Percentiles rank a stretch among this genome's conserved stretches.
Evolutionary conservation across 495 filamentous ascomycete species (phyloP).

Genomic region (Cercophora scortea): DNA sequence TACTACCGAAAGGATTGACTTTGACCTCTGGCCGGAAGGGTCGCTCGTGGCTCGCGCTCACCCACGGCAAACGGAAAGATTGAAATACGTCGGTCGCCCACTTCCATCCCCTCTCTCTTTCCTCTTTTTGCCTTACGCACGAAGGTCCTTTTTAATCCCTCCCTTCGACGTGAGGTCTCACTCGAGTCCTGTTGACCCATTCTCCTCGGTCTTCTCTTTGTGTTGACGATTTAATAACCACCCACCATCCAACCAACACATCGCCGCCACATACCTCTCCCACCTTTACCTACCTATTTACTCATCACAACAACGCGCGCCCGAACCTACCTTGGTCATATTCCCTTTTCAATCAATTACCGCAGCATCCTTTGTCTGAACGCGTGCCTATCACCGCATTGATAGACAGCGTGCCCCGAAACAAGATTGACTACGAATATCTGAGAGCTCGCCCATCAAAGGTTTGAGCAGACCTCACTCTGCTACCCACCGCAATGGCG

Average conservation of each 20-base stretch:
- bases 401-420: background rate
- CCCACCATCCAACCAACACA: constrained; percentile 16
- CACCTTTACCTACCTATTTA: constrained; percentile 17
- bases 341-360: constrained; percentile 4
- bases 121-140: constrained; percentile 24
- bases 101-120: constrained; percentile 14
- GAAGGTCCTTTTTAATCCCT: constrained; percentile 28
- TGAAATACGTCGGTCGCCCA: constrained; percentile 25
- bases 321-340: constrained; percentile 10
- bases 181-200: constrained; percentile 20
- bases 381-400: background rate
- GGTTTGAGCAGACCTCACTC: constrained; percentile 27
- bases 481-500: constrained; percentile 37
- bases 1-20: constrained; percentile 16
- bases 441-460: constrained; percentile 9
- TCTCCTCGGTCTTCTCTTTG: constrained; percentile 9
- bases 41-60: constrained; percentile 13
- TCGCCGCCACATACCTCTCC: constrained; percentile 7
- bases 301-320: constrained; percentile 23
- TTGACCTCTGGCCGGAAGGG: constrained; percentile 18
- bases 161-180: constrained; percentile 34
- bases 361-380: constrained; percentile 1
- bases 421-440: constrained; percentile 4
- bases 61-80: constrained; percentile 17
- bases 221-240: constrained; percentile 15